A percentile compares a stretch with the other conserved stretches of the same genome.
phyloP scores from a whole-genome alignment of 2,329 filamentous ascomycete genomes.

The Xylaria sp. region DNA sequence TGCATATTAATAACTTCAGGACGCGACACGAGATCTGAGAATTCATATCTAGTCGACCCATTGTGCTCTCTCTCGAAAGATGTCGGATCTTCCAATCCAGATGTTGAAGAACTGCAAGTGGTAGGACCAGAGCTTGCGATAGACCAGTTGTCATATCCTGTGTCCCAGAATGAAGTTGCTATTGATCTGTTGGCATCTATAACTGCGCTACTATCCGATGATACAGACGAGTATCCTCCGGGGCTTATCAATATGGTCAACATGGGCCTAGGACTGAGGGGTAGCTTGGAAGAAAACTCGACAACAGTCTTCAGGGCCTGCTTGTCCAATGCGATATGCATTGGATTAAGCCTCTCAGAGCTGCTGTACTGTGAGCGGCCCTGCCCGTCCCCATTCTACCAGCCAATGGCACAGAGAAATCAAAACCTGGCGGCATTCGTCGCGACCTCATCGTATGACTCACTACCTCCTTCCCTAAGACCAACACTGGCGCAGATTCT shows the following conservation, averaged over 20 bases:
- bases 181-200: background rate
- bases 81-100: background rate
- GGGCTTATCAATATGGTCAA: constrained; percentile 4
- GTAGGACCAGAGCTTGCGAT: background rate
- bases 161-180: background rate
- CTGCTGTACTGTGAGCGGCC: constrained; percentile 38
- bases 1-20: background rate
- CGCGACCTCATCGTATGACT: constrained; percentile 26
- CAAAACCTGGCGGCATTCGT: constrained; percentile 41
- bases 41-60: background rate
- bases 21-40: background rate
- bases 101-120: background rate
- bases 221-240: background rate
- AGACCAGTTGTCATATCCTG: background rate
- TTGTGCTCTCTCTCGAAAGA: background rate
- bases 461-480: constrained; percentile 48
- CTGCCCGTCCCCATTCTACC: constrained; percentile 51
- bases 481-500: constrained; percentile 53
- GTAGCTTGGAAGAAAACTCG: constrained; percentile 36
- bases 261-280: background rate
- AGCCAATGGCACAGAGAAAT: constrained; percentile 25
- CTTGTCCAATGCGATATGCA: constrained; percentile 43
- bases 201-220: background rate
- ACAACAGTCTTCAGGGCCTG: constrained; percentile 40
- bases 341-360: constrained; percentile 43